phyloP scores from a whole-genome alignment of 2,329 filamentous ascomycete species.

The Fusarium transvaalense region DNA sequence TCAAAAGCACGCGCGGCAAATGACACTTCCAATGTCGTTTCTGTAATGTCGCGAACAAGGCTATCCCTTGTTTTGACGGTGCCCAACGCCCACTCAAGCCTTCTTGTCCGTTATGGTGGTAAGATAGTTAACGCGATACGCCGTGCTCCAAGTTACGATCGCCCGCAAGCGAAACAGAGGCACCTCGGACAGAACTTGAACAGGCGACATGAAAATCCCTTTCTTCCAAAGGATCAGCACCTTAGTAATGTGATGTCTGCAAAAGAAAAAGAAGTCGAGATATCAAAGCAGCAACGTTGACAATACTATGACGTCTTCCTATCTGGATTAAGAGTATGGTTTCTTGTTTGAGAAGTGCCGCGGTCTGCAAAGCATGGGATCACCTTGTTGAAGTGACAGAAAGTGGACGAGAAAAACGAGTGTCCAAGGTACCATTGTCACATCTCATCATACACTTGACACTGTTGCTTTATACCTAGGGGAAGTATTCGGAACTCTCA shows the following conservation, averaged over 20 bases:
- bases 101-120: constrained; percentile 32
- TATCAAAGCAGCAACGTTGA: constrained; percentile 2
- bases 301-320: constrained; percentile 35
- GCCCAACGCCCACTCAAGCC: constrained; percentile 42
- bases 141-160: constrained; percentile 47
- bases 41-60: constrained; percentile 45
- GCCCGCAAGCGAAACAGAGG: constrained; percentile 35
- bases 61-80: constrained; percentile 48
- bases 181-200: constrained; percentile 30
- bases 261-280: constrained; percentile 16
- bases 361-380: constrained; percentile 20
- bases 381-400: constrained; percentile 38
- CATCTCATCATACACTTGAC: constrained; percentile 35
- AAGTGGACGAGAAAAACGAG: constrained; percentile 30
- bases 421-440: constrained; percentile 35
- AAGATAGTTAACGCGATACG: constrained; percentile 35
- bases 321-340: constrained; percentile 3
- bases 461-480: constrained; percentile 44
- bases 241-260: constrained; percentile 17
- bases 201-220: constrained; percentile 34
- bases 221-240: constrained; percentile 37
- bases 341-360: constrained; percentile 32
- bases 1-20: constrained; percentile 36
- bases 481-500: constrained; percentile 45
- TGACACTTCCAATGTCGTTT: constrained; percentile 31